A percentile compares a stretch with the other conserved stretches of the same genome.
phyloP scores from a whole-genome alignment of 805 yeast species.

The Zygosaccharomyces bailii region DNA sequence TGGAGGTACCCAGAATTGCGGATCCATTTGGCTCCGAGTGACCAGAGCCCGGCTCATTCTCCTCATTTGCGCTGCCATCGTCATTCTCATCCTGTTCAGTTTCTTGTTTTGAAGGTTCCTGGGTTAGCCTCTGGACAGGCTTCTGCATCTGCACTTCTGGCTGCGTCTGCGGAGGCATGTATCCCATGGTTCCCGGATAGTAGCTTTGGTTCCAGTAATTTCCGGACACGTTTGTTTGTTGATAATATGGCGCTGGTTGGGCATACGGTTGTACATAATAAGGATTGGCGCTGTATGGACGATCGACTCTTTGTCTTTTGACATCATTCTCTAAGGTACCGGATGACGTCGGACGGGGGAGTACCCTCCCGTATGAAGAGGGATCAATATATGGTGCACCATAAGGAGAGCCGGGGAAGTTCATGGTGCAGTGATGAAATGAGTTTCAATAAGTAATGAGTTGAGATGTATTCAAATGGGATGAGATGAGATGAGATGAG shows the following conservation, averaged over 20 bases:
- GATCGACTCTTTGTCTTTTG: conserved; percentile 12
- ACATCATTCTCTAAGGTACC: conserved; percentile 20
- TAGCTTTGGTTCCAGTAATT: conserved; percentile 8
- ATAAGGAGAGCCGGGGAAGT: conserved; percentile 7
- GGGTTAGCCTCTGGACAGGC: neutral
- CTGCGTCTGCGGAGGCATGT: conserved; percentile 6
- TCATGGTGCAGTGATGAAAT: conserved; percentile 5
- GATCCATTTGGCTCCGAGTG: conserved; percentile 2
- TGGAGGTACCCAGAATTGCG: conserved; percentile 59
- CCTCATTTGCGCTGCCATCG: conserved; percentile 11
- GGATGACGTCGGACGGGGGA: conserved; percentile 31
- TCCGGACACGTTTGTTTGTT: conserved; percentile 3
- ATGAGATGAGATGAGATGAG: conserved; percentile 10
- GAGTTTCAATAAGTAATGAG: conserved; percentile 2
- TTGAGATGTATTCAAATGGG: conserved; percentile 13
- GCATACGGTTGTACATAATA: conserved; percentile 6
- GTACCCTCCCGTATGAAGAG: conserved; percentile 6
- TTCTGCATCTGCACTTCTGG: conserved; percentile 1
- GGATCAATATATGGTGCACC: conserved; percentile 8
- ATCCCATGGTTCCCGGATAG: conserved; percentile 3
- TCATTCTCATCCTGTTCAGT: conserved; percentile 10
- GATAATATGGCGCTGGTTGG: conserved; percentile 4
- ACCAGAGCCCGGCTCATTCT: conserved; percentile 4
- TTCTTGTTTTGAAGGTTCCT: neutral
- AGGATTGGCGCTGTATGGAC: conserved; percentile 4